Percentiles rank a stretch among this genome's conserved stretches.
Conservation (phyloP, 1,284 basidiomycete genomes). For the Kalmanozyma brasiliensis region DNA sequence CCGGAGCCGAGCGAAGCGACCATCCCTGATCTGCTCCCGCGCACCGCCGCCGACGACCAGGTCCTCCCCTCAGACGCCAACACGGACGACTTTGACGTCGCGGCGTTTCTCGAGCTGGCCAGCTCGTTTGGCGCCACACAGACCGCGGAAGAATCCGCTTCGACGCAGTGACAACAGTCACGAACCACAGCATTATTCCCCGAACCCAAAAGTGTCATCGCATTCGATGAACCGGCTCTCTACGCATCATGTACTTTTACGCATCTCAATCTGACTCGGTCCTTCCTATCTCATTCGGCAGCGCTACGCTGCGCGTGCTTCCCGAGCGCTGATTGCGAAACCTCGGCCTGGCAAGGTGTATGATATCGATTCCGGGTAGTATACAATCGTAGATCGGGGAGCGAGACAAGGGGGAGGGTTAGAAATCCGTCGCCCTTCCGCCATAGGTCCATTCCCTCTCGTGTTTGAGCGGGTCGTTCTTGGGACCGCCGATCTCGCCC, state of each 20-base stretch:
- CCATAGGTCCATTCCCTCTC: slow-evolving; percentile 67
- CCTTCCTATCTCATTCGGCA: too few relatives aligned
- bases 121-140: slow-evolving; percentile 16
- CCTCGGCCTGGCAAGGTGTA: too few relatives aligned
- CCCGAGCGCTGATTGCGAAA: too few relatives aligned
- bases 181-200: not conserved
- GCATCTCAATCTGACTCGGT: slow-evolving; percentile 11
- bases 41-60: not conserved
- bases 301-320: too few relatives aligned
- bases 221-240: not conserved
- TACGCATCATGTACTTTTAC: slow-evolving; percentile 37
- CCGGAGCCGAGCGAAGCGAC: not conserved
- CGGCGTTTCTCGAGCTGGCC: slow-evolving; percentile 39
- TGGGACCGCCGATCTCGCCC: slow-evolving; percentile 73
- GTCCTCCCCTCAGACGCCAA: not conserved
- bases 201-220: slow-evolving; percentile 1
- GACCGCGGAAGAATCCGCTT: not conserved
- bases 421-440: slow-evolving; percentile 66
- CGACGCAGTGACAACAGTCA: not conserved
- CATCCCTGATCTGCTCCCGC: not conserved
- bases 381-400: too few relatives aligned
- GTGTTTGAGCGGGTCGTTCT: slow-evolving; percentile 71
- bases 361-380: too few relatives aligned
- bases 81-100: slow-evolving; percentile 31
- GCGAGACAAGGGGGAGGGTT: too few relatives aligned